Percentiles rank a stretch among this genome's conserved stretches.
Conservation (phyloP, 2,329 filamentous ascomycete genomes). For the Pseudogymnoascus sp. region DNA sequence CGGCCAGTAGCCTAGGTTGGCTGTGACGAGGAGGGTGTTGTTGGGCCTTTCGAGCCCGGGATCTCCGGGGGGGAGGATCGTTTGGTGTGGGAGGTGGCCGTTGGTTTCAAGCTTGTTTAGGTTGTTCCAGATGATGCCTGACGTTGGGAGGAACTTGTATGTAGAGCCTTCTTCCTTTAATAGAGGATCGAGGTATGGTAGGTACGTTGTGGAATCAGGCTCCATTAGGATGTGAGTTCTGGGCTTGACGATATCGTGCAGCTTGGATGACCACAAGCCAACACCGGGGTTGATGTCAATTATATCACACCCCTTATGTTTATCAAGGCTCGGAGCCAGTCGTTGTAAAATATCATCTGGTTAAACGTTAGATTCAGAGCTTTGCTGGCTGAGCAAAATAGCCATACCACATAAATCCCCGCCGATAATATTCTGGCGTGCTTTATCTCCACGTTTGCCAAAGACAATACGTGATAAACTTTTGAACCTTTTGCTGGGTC, state of each 20-base stretch:
- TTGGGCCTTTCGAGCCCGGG: constrained; percentile 46
- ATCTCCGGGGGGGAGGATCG: constrained; percentile 26
- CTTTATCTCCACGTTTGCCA: constrained; percentile 26
- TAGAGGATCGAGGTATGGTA: constrained; percentile 52
- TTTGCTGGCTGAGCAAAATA: not conserved
- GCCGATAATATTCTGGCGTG: constrained; percentile 45
- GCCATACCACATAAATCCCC: constrained; percentile 40
- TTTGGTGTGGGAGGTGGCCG: constrained; percentile 47
- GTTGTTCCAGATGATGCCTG: constrained; percentile 52
- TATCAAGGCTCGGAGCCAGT: constrained; percentile 58
- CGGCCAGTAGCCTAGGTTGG: constrained; percentile 53
- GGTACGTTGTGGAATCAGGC: constrained; percentile 48
- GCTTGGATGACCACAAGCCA: constrained; percentile 68
- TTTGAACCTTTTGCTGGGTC: not conserved
- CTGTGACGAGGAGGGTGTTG: constrained; percentile 63
- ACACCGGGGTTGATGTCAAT: constrained; percentile 78
- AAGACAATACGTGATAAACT: not conserved
- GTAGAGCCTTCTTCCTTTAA: constrained; percentile 38
- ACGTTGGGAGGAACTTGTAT: constrained; percentile 44
- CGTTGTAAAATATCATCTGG: constrained; percentile 56
- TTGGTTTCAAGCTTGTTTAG: constrained; percentile 46
- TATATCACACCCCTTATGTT: constrained; percentile 71
- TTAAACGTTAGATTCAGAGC: constrained; percentile 39
- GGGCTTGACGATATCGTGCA: constrained; percentile 68
- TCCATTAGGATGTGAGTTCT: constrained; percentile 80